Evolutionary conservation across 2,329 filamentous ascomycete genomes (phyloP).

Genomic region (Harringtonia aguacate): DNA sequence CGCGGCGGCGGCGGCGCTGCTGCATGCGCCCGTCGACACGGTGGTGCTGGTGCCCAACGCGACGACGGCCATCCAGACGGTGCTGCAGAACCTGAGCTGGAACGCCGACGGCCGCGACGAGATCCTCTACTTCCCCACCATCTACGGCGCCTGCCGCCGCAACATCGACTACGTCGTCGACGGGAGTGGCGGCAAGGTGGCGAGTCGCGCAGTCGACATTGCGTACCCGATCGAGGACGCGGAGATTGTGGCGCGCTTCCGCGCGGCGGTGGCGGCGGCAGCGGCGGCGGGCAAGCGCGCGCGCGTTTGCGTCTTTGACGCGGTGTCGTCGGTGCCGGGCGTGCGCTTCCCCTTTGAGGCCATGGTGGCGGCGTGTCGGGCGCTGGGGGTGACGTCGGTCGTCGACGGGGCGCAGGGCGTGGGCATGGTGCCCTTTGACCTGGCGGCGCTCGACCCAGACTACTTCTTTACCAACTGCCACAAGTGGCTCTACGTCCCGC

Average conservation of each 20-base stretch:
- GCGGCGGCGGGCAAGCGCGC: constrained; percentile 48
- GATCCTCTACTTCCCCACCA: constrained; percentile 67
- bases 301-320: constrained; percentile 66
- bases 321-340: constrained; percentile 68
- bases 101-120: constrained; percentile 60
- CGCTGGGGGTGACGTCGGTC: constrained; percentile 58
- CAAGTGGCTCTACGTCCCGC: constrained; percentile 80
- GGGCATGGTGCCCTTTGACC: constrained; percentile 56
- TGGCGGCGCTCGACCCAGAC: constrained; percentile 59
- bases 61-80: constrained; percentile 65
- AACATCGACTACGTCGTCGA: constrained; percentile 53
- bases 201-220: constrained; percentile 35
- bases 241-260: constrained; percentile 52
- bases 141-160: constrained; percentile 71
- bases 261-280: constrained; percentile 41
- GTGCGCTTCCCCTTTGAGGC: constrained; percentile 68
- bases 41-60: constrained; percentile 76
- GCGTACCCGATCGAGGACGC: constrained; percentile 61
- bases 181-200: constrained; percentile 23
- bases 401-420: constrained; percentile 81
- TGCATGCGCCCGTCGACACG: constrained; percentile 50
- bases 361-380: constrained; percentile 52
- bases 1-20: constrained; percentile 43
- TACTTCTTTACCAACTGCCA: constrained; percentile 84
- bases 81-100: constrained; percentile 67